A percentile compares a stretch with the other conserved stretches of the same genome.
These are phyloP conservation scores for Coemansia sp. DNA, from an alignment of 192 early-diverging fungal genomes.

Conservation along the genomic window DNA sequence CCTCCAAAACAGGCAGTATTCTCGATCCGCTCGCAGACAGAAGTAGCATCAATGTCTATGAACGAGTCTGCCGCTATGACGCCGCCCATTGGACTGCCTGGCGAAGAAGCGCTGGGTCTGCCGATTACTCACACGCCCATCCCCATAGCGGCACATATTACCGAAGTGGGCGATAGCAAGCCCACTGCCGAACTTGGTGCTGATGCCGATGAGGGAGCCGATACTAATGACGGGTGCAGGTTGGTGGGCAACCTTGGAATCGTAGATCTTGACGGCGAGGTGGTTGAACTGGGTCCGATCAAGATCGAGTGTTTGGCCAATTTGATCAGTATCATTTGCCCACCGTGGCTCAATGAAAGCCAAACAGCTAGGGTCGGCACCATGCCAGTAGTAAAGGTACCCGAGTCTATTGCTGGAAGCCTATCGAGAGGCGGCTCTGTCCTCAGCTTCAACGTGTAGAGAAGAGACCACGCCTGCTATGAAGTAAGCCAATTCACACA, in stretches of 20 bases:
- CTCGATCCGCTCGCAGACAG: slow-evolving; percentile 48
- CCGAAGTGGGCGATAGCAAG: neutral
- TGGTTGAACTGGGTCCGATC: slow-evolving; percentile 48
- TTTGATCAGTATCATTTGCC: slow-evolving; percentile 39
- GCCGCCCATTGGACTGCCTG: slow-evolving; percentile 4
- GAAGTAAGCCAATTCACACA: neutral
- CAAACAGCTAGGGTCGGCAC: slow-evolving; percentile 26
- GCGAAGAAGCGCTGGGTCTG: neutral
- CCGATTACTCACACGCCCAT: neutral
- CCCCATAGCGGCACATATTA: neutral
- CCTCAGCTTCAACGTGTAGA: slow-evolving; percentile 40
- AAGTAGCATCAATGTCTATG: slow-evolving; percentile 21
- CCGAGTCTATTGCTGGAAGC: slow-evolving; percentile 39
- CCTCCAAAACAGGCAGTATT: slow-evolving; percentile 37
- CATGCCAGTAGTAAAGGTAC: slow-evolving; percentile 27
- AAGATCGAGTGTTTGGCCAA: slow-evolving; percentile 56
- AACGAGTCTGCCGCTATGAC: slow-evolving; percentile 1
- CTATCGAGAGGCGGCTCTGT: slow-evolving; percentile 46
- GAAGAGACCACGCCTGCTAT: neutral
- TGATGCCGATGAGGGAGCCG: neutral
- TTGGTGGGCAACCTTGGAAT: slow-evolving; percentile 52
- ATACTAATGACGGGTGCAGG: slow-evolving; percentile 21
- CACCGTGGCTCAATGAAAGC: slow-evolving; percentile 52
- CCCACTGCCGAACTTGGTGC: neutral
- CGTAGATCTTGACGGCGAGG: slow-evolving; percentile 58